A percentile compares a stretch with the other conserved stretches of the same genome.
Conservation (phyloP, 345 rosid genomes). For the Linum trigynum region DNA sequence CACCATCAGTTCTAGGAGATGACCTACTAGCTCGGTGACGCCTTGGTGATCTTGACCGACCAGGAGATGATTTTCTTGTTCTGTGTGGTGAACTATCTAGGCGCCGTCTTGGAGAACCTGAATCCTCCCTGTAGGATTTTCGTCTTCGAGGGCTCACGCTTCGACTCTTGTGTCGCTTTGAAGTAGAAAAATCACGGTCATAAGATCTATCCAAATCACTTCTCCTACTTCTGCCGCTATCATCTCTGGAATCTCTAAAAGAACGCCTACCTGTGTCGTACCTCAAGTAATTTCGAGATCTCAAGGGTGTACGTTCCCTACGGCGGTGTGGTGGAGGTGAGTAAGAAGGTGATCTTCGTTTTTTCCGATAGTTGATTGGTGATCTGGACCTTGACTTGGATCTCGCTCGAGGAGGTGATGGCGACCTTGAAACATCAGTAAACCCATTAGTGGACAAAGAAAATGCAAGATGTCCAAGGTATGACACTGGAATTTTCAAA, state of each 20-base stretch:
- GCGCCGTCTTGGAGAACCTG: slow-evolving; percentile 45
- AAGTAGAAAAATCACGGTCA: slow-evolving; percentile 42
- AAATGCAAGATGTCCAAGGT: neutral
- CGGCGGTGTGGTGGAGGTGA: slow-evolving; percentile 47
- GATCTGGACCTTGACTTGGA: slow-evolving; percentile 73
- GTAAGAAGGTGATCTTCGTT: slow-evolving; percentile 56
- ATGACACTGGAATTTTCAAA: too few relatives aligned
- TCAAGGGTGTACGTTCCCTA: slow-evolving; percentile 53
- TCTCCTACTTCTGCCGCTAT: slow-evolving; percentile 39
- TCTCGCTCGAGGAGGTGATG: slow-evolving; percentile 55
- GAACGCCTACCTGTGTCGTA: slow-evolving; percentile 51
- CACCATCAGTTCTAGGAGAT: slow-evolving; percentile 43
- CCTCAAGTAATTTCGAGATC: slow-evolving; percentile 43
- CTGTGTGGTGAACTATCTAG: slow-evolving; percentile 46
- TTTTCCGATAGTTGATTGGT: slow-evolving; percentile 54
- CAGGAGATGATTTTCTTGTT: slow-evolving; percentile 37
- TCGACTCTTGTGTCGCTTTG: slow-evolving; percentile 67
- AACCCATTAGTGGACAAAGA: slow-evolving; percentile 2
- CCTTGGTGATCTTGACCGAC: slow-evolving; percentile 57
- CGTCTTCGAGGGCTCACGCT: slow-evolving; percentile 58
- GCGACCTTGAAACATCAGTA: slow-evolving; percentile 40
- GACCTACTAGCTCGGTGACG: slow-evolving; percentile 38
- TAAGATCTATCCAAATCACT: slow-evolving; percentile 42
- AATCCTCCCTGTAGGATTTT: slow-evolving; percentile 41
- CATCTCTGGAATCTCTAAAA: slow-evolving; percentile 48